Conservation (phyloP, 2,329 filamentous ascomycete species). For the Pestalotiopsis sp. region DNA sequence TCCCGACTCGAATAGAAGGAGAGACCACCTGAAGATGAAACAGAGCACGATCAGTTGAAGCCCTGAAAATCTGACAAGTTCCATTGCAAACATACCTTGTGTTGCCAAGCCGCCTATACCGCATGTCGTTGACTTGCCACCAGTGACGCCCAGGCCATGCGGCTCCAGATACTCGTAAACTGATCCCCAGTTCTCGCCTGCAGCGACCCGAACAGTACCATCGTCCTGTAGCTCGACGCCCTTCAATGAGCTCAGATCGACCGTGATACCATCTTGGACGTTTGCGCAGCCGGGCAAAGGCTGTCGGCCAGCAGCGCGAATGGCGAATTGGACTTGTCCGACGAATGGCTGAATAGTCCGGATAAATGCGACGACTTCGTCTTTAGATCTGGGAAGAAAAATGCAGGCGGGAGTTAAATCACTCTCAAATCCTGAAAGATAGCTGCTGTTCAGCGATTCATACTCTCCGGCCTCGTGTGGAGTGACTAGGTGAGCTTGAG, state of each 20-base stretch:
- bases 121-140: neutral
- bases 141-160: constrained; percentile 5
- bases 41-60: neutral
- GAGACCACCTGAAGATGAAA: neutral
- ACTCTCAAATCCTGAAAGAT: neutral
- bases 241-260: constrained; percentile 13
- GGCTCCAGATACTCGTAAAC: constrained; percentile 12
- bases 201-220: constrained; percentile 12
- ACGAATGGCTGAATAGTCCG: neutral
- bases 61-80: neutral
- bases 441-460: neutral
- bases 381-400: neutral
- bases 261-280: constrained; percentile 15
- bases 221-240: constrained; percentile 1
- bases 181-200: constrained; percentile 15
- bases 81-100: neutral
- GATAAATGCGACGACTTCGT: neutral
- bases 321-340: constrained; percentile 13
- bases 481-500: neutral
- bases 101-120: constrained; percentile 10
- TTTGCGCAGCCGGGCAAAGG: constrained; percentile 15
- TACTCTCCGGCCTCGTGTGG: neutral
- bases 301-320: constrained; percentile 19
- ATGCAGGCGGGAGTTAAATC: neutral
- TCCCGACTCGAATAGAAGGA: constrained; percentile 8